These are phyloP conservation scores for Fusarium haematococcum DNA, from an alignment of 2,329 filamentous ascomycete genomes.

Conservation along the genomic window DNA sequence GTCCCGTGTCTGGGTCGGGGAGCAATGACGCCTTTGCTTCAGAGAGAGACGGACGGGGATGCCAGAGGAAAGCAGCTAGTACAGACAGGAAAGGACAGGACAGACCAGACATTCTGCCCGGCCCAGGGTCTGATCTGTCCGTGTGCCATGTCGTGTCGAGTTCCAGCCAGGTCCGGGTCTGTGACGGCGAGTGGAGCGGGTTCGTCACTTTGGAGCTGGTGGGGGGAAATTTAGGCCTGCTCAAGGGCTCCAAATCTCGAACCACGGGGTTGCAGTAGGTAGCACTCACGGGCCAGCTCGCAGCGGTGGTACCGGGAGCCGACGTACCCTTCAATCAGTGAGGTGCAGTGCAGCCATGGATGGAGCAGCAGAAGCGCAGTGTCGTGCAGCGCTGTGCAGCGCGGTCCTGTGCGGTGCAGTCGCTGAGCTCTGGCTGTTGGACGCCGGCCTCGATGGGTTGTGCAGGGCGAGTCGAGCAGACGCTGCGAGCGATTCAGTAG, in stretches of 20 bases:
- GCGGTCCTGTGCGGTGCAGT: neutral
- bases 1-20: constrained; percentile 35
- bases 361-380: neutral
- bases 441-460: neutral
- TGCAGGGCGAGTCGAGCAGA: constrained; percentile 14
- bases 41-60: constrained; percentile 31
- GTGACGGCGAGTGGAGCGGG: constrained; percentile 36
- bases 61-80: constrained; percentile 33
- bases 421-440: constrained; percentile 4
- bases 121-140: constrained; percentile 35
- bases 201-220: constrained; percentile 24
- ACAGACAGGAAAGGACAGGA: constrained; percentile 7
- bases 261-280: constrained; percentile 31
- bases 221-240: constrained; percentile 27
- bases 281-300: constrained; percentile 21
- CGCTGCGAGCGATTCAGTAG: constrained; percentile 20
- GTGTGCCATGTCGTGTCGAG: constrained; percentile 10
- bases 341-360: constrained; percentile 3
- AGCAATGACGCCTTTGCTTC: constrained; percentile 32
- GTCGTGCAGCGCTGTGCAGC: neutral
- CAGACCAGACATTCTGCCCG: constrained; percentile 25
- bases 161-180: constrained; percentile 41
- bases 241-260: constrained; percentile 34
- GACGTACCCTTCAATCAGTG: constrained; percentile 31
- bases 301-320: constrained; percentile 40